These are phyloP conservation scores for Pyrenochaeta sp. DNA, from an alignment of 2,329 filamentous ascomycete genomes.

Conservation along the genomic window DNA sequence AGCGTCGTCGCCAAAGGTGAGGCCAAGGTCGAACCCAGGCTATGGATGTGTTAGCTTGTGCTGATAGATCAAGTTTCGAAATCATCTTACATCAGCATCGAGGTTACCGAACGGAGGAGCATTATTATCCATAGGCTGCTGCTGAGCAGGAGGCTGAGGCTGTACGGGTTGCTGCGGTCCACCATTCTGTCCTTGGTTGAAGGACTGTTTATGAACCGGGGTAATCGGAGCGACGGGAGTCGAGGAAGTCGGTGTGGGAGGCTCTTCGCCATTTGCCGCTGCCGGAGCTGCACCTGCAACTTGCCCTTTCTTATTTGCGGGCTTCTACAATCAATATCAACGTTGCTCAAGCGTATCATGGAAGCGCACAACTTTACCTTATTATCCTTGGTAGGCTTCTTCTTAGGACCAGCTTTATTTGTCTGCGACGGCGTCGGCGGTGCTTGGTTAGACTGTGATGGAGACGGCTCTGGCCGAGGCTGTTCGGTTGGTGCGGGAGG, in stretches of 20 bases:
- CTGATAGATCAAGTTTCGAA: constrained; percentile 1
- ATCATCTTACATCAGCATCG: constrained; percentile 43
- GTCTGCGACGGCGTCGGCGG: constrained; percentile 79
- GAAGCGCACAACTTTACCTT: constrained; percentile 66
- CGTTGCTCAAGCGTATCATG: constrained; percentile 27
- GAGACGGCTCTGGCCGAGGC: constrained; percentile 57
- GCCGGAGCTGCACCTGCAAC: constrained; percentile 52
- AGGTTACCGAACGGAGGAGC: constrained; percentile 52
- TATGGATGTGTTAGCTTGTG: constrained; percentile 40
- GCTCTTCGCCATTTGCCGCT: constrained; percentile 54
- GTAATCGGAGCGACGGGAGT: constrained; percentile 60
- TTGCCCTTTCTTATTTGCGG: constrained; percentile 50
- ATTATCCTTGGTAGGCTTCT: constrained; percentile 74
- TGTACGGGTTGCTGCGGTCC: constrained; percentile 42
- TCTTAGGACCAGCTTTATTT: constrained; percentile 78
- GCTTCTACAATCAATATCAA: constrained; percentile 52
- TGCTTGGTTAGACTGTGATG: constrained; percentile 58
- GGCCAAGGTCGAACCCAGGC: constrained; percentile 50
- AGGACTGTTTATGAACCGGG: constrained; percentile 52
- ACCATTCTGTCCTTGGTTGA: constrained; percentile 46
- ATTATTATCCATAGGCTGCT: constrained; percentile 46
- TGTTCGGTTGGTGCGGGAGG: constrained; percentile 56
- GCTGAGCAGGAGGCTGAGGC: constrained; percentile 42
- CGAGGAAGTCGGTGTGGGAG: constrained; percentile 58
- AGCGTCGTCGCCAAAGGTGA: constrained; percentile 59